Base-by-base conservation (phyloP, 805 yeast species). In the Deakozyma indianensis region DNA sequence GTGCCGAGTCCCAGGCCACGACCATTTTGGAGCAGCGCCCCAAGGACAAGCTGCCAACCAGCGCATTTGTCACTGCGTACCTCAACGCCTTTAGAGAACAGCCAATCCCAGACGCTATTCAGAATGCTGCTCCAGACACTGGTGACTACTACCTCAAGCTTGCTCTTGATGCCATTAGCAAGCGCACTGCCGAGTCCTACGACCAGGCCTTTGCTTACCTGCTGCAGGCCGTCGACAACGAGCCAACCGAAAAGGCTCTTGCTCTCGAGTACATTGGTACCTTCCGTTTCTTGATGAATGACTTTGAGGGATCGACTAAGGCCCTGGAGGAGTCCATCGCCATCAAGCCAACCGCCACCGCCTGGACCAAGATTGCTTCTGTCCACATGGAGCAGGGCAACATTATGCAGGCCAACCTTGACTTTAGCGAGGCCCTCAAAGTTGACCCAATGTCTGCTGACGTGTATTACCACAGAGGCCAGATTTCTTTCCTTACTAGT, bases 381-480 rank as follows among this genome's bases (percentile, higher is more conserved):
- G 74, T 87, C 53, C 72, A 74, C 60, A 88, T 95, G 52, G 98
- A 92, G 67, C 75, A 75, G 55, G 79, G 81, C 50, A 72, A 77
- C 35, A 68, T 72, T 47, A 65, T 67, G 18, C 80, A 75, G 50
- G 79, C 94, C 43, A 66, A 69, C 43, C 63, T 66, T 42, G 83
- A 80, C 64, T 87, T 92, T 58, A 75, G 76, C 44, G 66, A 70
- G 45, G 97, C 96, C 20, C 69, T 78, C 49, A 67, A 70, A 48
- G 59, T 82, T 50, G 80, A 84, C 58, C 77, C 90, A 43, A 66
- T 74, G 22, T 76, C 78, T 57, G 78, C 92, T 27, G 95, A 92
- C 59, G 75, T 82, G 53, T 84, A 80, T 70, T 92, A 92, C 71
- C 98, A 92, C 67, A 78, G 82, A 62, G 98, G 94, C 54, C 99